Evolutionary conservation across 1,139 yeast species (phyloP), one percentile per base, ranked within the genome.

Genomic region (Pichia sp.): DNA sequence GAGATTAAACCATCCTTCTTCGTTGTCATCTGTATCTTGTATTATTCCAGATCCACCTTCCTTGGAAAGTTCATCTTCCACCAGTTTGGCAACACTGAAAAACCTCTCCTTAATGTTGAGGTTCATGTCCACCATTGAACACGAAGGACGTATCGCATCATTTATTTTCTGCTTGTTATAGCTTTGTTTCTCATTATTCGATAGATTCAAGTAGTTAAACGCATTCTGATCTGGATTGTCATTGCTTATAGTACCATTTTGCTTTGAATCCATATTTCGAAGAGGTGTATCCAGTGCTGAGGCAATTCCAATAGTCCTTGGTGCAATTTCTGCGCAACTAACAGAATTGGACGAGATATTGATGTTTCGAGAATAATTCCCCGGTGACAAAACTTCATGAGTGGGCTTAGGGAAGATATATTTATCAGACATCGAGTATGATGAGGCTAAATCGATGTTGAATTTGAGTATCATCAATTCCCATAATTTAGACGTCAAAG

Each of bases 321-420:
- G 74, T 0, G 74, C 73, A 48, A 72, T 65, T 53, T 70, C 73
- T 0, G 72, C 64, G 57, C 74, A 57, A 32, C 26, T 54, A 8
- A 52, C 54, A 4, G 50, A 46, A 29, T 45, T 43, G 31, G 54
- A n/a, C n/a, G 53, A 29, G 16, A 42, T 36, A 13, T 32, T 49
- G 2, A 23, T 50, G 16, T 31, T 52, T 26, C 34, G 11, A 2
- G 47, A 26, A 5, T 30, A 23, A 15, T 45, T 29, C 5, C 40
- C 49, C 15, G 41, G 41, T n/a, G 36, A 7, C n/a, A 46, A n/a
- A 8, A 23, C 16, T 31, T 50, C 49, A 31, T 23, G 32, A 7
- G 52, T 46, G 10, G 61, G 58, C 44, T 54, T 46, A 6, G 61
- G 62, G 58, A 55, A 57, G 3, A 51, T 26, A 16, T 55, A 56